Conservation (phyloP, 371 early-diverging fungal genomes). For the Lichtheimia hyalospora region DNA sequence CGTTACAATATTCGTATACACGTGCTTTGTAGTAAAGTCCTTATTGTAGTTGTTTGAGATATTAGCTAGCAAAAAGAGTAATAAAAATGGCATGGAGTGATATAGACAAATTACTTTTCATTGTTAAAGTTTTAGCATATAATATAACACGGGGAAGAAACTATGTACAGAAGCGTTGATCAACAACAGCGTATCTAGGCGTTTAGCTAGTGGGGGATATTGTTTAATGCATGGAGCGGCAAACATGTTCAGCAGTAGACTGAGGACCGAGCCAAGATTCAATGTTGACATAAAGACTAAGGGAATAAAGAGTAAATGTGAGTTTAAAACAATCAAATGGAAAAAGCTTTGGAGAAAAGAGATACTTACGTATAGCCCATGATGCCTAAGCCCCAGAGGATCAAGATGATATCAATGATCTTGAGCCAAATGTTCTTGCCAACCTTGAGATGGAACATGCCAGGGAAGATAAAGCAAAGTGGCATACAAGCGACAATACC, state of each 20-base stretch:
- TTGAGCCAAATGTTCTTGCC: slow-evolving; percentile 27
- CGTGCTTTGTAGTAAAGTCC: too few relatives aligned
- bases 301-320: neutral
- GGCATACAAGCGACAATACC: slow-evolving; percentile 55
- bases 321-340: too few relatives aligned
- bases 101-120: too few relatives aligned
- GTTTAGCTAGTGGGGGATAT: too few relatives aligned
- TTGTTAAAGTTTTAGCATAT: too few relatives aligned
- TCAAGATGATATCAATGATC: slow-evolving; percentile 37
- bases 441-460: slow-evolving; percentile 67
- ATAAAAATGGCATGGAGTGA: too few relatives aligned
- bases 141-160: too few relatives aligned
- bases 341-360: too few relatives aligned
- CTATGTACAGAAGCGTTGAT: slow-evolving; percentile 11
- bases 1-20: too few relatives aligned
- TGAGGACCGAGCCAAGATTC: slow-evolving; percentile 26
- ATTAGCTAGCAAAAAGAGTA: too few relatives aligned
- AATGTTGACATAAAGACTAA: slow-evolving; percentile 33
- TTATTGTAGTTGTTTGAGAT: too few relatives aligned
- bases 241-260: slow-evolving; percentile 11
- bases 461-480: slow-evolving; percentile 73
- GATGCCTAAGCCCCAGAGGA: slow-evolving; percentile 55
- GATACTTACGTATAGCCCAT: slow-evolving; percentile 34
- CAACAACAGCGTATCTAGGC: slow-evolving; percentile 9
- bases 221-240: slow-evolving; percentile 4